Base-by-base conservation (phyloP, 768 basidiomycete genomes). In the Amanita molliuscula region DNA sequence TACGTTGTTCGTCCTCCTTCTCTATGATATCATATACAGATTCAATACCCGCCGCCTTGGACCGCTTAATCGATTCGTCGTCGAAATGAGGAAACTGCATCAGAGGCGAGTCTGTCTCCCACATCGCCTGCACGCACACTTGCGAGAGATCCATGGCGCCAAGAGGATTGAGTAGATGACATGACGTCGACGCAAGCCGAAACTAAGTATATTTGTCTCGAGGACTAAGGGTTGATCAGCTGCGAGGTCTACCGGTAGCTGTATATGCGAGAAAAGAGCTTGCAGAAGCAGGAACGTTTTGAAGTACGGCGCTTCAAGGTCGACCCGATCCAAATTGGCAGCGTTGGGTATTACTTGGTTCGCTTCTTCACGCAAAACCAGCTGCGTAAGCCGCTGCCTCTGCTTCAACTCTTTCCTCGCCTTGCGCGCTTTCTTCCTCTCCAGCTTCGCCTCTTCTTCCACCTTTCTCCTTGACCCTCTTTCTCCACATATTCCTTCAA, bases 21-120 rank as follows among this genome's bases (percentile, higher is more conserved):
- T 98, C 96, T 89, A 97, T 96, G 54, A 98, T 77, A 62, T 98
- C 96, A 62, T 97, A 96, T 0, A 99, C 93, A 1, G 88, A 87
- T 53, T 91, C 89, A 48, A 96, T 72, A 6, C 78, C 78, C 6
- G 82, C 86, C 0, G 74, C 78, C 61, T 87, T 87, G 71, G 93
- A 97, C 8, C 93, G 80, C 59, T 81, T 78, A 61, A 98, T 71
- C 37, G 86, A 81, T 84, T 95, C 90, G 5, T 81, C 67, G 56
- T 95, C 91, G 66, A 98, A 99, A 66, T 96, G 93, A 8, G 96
- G 96, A 37, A 99, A 85, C 64, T 99, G 95, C 61, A 88, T 92
- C 57, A 98, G 67, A 0, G 94, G 93, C 33, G 89, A 92, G 65
- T 99, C 96, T 8, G 82, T 85, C 62, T 99, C 95, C 96, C 96